Percentiles rank a stretch among this genome's conserved stretches.
Conservation (phyloP, 768 basidiomycete genomes). For the Lanmaoa pseudosensibilis region DNA sequence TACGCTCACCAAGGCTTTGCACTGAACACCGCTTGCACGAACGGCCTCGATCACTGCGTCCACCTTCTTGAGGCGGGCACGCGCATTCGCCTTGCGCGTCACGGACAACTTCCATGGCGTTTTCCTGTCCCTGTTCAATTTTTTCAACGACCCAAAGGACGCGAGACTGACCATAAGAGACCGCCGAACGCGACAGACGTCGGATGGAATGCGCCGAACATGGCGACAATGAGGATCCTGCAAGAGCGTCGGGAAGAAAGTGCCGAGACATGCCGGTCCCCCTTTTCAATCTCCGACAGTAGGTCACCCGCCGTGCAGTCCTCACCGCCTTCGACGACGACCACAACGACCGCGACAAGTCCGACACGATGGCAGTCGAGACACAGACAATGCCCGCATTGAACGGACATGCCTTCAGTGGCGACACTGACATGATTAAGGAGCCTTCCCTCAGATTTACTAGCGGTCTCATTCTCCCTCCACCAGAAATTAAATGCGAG, state of each 20-base stretch:
- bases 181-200: slow-evolving; percentile 68
- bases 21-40: slow-evolving; percentile 76
- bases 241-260: neutral
- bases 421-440: slow-evolving; percentile 42
- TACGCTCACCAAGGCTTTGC: slow-evolving; percentile 66
- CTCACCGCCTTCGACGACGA: slow-evolving; percentile 21
- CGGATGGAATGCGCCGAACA: slow-evolving; percentile 87
- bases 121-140: slow-evolving; percentile 60
- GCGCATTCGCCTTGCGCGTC: slow-evolving; percentile 90
- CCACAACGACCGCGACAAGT: slow-evolving; percentile 16
- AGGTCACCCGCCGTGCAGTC: neutral
- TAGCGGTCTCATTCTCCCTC: slow-evolving; percentile 90
- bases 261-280: slow-evolving; percentile 26
- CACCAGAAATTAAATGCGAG: slow-evolving; percentile 91
- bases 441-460: slow-evolving; percentile 55
- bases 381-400: slow-evolving; percentile 36
- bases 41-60: slow-evolving; percentile 93
- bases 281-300: slow-evolving; percentile 30
- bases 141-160: neutral
- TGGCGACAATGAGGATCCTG: slow-evolving; percentile 28
- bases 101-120: slow-evolving; percentile 89
- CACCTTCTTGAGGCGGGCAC: slow-evolving; percentile 86
- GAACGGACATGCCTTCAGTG: slow-evolving; percentile 45
- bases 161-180: slow-evolving; percentile 70
- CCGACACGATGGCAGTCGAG: slow-evolving; percentile 48